Percentiles rank a stretch among this genome's conserved stretches.
phyloP scores from a whole-genome alignment of 2,329 filamentous ascomycete genomes.

The Ascocoryne sarcoides region DNA sequence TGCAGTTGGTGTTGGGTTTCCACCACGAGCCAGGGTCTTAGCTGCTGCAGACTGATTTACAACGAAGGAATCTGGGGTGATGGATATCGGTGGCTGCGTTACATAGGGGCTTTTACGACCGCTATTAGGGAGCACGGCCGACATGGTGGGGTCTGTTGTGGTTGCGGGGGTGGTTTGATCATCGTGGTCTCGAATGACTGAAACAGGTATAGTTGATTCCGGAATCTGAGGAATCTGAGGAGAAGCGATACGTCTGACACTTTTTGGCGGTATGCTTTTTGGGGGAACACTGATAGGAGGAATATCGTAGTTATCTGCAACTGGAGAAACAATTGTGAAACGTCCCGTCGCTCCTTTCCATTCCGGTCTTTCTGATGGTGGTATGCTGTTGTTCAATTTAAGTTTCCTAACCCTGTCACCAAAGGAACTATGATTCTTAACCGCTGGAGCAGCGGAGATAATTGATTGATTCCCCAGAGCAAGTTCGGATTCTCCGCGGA shows the following conservation, averaged over 20 bases:
- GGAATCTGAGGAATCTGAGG: slow-evolving; percentile 15
- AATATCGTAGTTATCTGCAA: slow-evolving; percentile 50
- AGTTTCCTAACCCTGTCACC: slow-evolving; percentile 38
- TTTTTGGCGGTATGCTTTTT: slow-evolving; percentile 43
- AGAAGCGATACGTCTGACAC: slow-evolving; percentile 31
- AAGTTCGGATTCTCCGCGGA: slow-evolving; percentile 13
- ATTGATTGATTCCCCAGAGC: slow-evolving; percentile 18
- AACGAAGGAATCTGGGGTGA: slow-evolving; percentile 10
- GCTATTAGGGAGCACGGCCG: slow-evolving; percentile 11
- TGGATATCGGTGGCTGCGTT: slow-evolving; percentile 7
- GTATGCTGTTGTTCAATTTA: slow-evolving; percentile 23
- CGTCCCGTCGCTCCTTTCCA: slow-evolving; percentile 71
- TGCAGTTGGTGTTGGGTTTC: background rate
- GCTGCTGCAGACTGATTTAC: slow-evolving; percentile 8
- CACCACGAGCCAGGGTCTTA: slow-evolving; percentile 5
- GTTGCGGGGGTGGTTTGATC: slow-evolving; percentile 24
- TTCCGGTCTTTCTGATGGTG: slow-evolving; percentile 40
- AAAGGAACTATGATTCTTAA: slow-evolving; percentile 31
- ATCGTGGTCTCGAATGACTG: slow-evolving; percentile 17
- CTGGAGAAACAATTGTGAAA: slow-evolving; percentile 52
- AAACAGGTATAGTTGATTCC: slow-evolving; percentile 17
- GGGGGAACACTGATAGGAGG: slow-evolving; percentile 48
- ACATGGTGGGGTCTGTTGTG: slow-evolving; percentile 13
- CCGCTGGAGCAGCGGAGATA: slow-evolving; percentile 21
- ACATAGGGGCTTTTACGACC: slow-evolving; percentile 11